A percentile compares a stretch with the other conserved stretches of the same genome.
phyloP scores from a whole-genome alignment of 345 rosid species.

The Acer saccharum region DNA sequence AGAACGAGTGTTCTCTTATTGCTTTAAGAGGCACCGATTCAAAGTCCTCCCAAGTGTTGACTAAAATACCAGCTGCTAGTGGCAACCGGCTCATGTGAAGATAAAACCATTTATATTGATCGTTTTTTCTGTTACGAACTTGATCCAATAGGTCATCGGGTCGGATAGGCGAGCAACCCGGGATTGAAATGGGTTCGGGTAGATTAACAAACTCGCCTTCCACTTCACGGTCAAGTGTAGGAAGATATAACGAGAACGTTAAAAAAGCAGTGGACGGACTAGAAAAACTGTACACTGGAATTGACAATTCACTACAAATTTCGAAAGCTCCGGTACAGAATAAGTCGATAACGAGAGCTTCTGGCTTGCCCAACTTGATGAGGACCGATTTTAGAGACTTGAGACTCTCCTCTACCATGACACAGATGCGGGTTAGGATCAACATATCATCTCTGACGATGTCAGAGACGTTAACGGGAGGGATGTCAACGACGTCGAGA shows the following conservation, averaged over 20 bases:
- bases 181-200: conserved; percentile 30
- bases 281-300: conserved; percentile 29
- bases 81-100: conserved; percentile 21
- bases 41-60: conserved; percentile 43
- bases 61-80: conserved; percentile 35
- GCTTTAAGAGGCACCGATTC: conserved; percentile 29
- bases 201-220: conserved; percentile 28
- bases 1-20: conserved; percentile 26
- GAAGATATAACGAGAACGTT: conserved; percentile 31
- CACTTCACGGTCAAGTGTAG: conserved; percentile 28
- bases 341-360: conserved; percentile 38
- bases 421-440: conserved; percentile 16
- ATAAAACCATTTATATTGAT: conserved; percentile 19
- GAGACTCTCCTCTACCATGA: conserved; percentile 32
- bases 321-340: conserved; percentile 38
- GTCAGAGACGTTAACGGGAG: conserved; percentile 30
- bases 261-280: conserved; percentile 30
- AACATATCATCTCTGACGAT: conserved; percentile 17
- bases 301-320: conserved; percentile 30
- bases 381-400: conserved; percentile 22
- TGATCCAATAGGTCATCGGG: conserved; percentile 27
- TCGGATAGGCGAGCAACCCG: conserved; percentile 34
- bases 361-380: conserved; percentile 4
- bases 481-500: conserved; percentile 35
- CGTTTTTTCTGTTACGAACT: conserved; percentile 21